Base-by-base conservation (phyloP, 345 rosid genomes). In the Eucalyptus regnans region DNA sequence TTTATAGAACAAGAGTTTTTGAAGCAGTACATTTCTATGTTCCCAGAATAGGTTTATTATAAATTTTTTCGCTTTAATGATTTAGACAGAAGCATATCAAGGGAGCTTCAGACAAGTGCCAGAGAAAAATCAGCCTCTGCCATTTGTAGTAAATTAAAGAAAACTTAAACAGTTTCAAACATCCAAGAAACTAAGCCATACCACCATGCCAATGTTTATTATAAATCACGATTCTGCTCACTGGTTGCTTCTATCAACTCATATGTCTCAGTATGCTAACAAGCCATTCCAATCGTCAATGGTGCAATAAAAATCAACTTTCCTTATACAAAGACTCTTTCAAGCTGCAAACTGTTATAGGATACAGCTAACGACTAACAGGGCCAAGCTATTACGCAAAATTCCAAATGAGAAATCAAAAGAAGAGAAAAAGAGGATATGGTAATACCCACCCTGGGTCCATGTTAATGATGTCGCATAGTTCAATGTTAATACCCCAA, bases 401-500 rank as follows among this genome's bases (percentile, higher is more conserved):
- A 23, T 22, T 43, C 60, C 51, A 60, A 60, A 33, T 46, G 76
- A 56, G 58, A 54, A 87, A 33, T 81, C 44, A 49, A 11, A 60
- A 86, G 86, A 62, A 62, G 44, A 88, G 88, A 88, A 88, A 43
- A 87, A 87, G 81, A 29, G 68, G 41, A 56, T 33, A 60, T 2
- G 8, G 8, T 37, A 46, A 58, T 44, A 10, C 23, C 91, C 96
- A 98, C 99, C 97, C 93, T 80, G 96, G 97, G 91, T 98, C 96
- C 95, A 94, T 95, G 94, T 96, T 95, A 91, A 98, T 94, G 90
- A 96, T 90, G 90, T 98, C 99, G 76, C 99, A 98, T 15, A 98
- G 90, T 93, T 98, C 99, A 41, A 98, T 94, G 94, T 95, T 98
- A 89, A 98, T 89, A 68, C 98, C 98, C 99, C 99, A 98, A 88